A percentile compares a stretch with the other conserved stretches of the same genome.
Evolutionary conservation across 2,329 filamentous ascomycete species (phyloP).

Genomic region (Fusarium pininemorale): DNA sequence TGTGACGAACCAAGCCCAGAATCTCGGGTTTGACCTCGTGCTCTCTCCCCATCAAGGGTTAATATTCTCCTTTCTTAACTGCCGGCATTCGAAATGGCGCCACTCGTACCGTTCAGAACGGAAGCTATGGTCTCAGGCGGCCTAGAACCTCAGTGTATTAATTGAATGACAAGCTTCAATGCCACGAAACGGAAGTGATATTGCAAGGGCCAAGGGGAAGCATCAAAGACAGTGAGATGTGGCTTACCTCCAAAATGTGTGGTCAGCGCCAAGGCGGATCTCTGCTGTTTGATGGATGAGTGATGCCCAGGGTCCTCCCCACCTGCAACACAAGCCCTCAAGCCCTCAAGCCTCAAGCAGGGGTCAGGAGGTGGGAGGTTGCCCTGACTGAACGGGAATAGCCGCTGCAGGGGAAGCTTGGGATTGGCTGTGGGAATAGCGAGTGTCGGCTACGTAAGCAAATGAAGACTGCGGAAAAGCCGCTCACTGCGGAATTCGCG

Average conservation of each 20-base stretch:
- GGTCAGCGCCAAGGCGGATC: conserved; percentile 36
- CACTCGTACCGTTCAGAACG: neutral
- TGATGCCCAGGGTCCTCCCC: conserved; percentile 34
- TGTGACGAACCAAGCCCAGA: neutral
- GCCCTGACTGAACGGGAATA: conserved; percentile 26
- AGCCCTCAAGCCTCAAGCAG: conserved; percentile 31
- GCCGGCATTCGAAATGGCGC: conserved; percentile 29
- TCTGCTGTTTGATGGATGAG: conserved; percentile 12
- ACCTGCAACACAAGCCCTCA: conserved; percentile 17
- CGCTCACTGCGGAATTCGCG: conserved; percentile 33
- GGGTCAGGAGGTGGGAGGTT: conserved; percentile 31
- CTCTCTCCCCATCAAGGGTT: neutral
- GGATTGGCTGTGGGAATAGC: conserved; percentile 4
- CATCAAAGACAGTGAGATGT: conserved; percentile 19
- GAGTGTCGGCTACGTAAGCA: conserved; percentile 11
- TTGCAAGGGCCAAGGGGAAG: neutral
- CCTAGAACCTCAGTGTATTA: conserved; percentile 15
- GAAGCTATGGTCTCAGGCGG: conserved; percentile 17
- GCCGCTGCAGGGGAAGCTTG: conserved; percentile 1
- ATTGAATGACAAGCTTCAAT: conserved; percentile 17
- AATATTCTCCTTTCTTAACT: conserved; percentile 12
- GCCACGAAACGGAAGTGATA: conserved; percentile 15
- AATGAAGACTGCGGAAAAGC: conserved; percentile 30
- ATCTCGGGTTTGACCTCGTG: neutral
- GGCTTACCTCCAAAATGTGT: conserved; percentile 22